A percentile compares a stretch with the other conserved stretches of the same genome.
Conservation (phyloP, 192 early-diverging fungal species). For the Blastocladiella britannica region DNA sequence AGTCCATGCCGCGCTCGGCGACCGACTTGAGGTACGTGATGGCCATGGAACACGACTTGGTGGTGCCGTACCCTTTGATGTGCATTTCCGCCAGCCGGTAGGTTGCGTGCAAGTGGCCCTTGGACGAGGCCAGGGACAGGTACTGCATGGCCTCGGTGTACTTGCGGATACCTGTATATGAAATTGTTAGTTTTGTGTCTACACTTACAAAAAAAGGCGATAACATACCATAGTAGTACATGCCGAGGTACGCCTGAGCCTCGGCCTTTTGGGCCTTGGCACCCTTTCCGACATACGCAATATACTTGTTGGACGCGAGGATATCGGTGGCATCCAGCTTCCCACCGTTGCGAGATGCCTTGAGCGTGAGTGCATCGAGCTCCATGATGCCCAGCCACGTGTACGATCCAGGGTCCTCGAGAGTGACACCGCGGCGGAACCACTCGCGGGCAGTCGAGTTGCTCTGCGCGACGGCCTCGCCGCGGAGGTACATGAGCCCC, state of each 20-base stretch:
- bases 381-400: not conserved
- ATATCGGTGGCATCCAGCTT: too few species aligned
- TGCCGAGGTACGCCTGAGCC: too few species aligned
- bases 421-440: slow-evolving; percentile 46
- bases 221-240: too few species aligned
- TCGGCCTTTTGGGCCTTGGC: too few species aligned
- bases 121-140: slow-evolving; percentile 34
- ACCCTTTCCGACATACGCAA: too few species aligned
- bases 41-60: slow-evolving; percentile 39
- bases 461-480: slow-evolving; percentile 52
- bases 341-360: too few species aligned
- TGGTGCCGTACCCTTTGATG: slow-evolving; percentile 21
- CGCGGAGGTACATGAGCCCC: slow-evolving; percentile 77
- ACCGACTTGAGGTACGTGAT: slow-evolving; percentile 53
- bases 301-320: too few species aligned
- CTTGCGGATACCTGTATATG: too few species aligned
- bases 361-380: too few species aligned
- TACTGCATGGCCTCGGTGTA: slow-evolving; percentile 20
- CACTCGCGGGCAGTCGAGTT: slow-evolving; percentile 43
- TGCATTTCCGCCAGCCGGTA: slow-evolving; percentile 63
- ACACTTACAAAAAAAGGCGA: too few species aligned
- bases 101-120: slow-evolving; percentile 51
- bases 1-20: slow-evolving; percentile 57
- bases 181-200: too few species aligned
- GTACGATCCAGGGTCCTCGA: not conserved